Evolutionary conservation across 1,284 basidiomycete genomes (phyloP).

Genomic region (Ustilago shanxiensis): DNA sequence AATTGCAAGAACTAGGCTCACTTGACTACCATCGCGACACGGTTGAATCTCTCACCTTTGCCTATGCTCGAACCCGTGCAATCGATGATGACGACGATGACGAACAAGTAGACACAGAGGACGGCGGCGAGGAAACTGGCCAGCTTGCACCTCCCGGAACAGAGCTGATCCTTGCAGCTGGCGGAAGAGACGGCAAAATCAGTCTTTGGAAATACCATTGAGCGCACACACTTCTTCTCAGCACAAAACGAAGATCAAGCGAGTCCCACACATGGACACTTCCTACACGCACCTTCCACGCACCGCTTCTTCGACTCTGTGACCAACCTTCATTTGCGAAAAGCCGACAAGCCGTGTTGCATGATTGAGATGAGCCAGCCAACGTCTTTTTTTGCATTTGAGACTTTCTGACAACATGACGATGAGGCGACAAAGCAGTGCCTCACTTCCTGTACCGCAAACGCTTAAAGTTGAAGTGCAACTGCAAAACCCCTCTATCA

Average conservation of each 20-base stretch:
- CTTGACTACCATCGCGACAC: conserved; percentile 42
- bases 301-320: too few species aligned
- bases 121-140: not conserved
- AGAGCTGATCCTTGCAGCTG: conserved; percentile 30
- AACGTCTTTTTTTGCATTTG: too few species aligned
- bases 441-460: conserved; percentile 65
- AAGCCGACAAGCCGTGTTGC: not conserved
- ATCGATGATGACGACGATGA: not conserved
- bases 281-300: conserved; percentile 1
- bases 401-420: too few species aligned
- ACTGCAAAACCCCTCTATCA: conserved; percentile 74
- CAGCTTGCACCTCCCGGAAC: not conserved
- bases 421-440: not conserved
- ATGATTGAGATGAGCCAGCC: not conserved
- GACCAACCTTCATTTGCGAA: too few species aligned
- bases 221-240: not conserved
- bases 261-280: not conserved
- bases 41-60: conserved; percentile 36
- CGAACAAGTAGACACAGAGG: not conserved
- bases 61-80: not conserved
- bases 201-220: conserved; percentile 44
- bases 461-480: conserved; percentile 68
- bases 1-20: conserved; percentile 14
- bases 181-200: conserved; percentile 48
- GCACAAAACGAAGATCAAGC: not conserved